A percentile compares a stretch with the other conserved stretches of the same genome.
Evolutionary conservation across 2,329 filamentous ascomycete species (phyloP).

Genomic region (Aspergillus sp.): DNA sequence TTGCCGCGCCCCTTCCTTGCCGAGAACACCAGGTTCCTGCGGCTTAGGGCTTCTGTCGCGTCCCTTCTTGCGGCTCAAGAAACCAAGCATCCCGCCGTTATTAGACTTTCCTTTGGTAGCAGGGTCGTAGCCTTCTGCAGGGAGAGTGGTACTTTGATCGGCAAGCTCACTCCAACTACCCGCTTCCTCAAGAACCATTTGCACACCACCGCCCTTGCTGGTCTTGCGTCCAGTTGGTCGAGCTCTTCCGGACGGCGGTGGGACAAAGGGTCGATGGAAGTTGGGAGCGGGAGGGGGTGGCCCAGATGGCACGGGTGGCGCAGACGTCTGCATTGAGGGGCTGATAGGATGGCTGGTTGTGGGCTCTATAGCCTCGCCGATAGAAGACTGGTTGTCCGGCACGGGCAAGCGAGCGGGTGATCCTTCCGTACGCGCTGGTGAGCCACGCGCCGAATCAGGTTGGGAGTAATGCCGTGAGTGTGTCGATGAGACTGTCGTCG

Average conservation of each 20-base stretch:
- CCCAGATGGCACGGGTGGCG: constrained; percentile 22
- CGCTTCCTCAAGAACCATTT: constrained; percentile 85
- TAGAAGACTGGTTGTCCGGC: constrained; percentile 27
- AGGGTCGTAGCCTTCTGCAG: constrained; percentile 59
- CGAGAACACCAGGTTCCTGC: constrained; percentile 86
- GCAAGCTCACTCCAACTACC: constrained; percentile 91
- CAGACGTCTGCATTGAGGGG: background rate
- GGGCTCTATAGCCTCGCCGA: constrained; percentile 30
- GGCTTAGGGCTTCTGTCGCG: constrained; percentile 90
- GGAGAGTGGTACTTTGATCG: constrained; percentile 75
- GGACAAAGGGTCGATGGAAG: constrained; percentile 39
- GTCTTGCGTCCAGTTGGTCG: constrained; percentile 68
- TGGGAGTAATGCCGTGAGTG: constrained; percentile 41
- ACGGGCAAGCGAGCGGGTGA: constrained; percentile 27
- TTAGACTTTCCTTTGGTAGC: constrained; percentile 47
- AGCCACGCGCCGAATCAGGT: constrained; percentile 31
- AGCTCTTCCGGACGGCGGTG: constrained; percentile 46
- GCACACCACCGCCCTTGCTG: constrained; percentile 79
- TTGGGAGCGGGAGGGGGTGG: constrained; percentile 33
- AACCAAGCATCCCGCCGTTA: constrained; percentile 80
- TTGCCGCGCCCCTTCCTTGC: constrained; percentile 89
- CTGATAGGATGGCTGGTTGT: constrained; percentile 12
- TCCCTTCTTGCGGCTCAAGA: constrained; percentile 85
- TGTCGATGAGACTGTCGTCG: constrained; percentile 23
- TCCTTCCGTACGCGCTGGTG: constrained; percentile 31